Base-by-base conservation (phyloP, 2,329 filamentous ascomycete species). In the Colletotrichum sp. region DNA sequence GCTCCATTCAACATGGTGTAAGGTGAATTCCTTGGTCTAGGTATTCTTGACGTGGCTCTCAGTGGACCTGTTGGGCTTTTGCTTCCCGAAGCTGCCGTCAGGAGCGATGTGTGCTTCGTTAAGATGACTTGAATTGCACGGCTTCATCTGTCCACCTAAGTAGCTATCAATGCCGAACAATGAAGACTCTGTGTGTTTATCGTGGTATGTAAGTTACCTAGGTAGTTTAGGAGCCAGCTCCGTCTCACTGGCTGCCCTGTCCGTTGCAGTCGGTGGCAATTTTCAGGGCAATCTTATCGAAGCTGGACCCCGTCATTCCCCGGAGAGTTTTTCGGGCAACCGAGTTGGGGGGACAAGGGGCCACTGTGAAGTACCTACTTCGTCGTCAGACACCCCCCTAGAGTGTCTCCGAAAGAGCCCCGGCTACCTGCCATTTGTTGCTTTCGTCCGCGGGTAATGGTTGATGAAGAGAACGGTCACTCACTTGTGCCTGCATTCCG, bases 311-410 rank as follows among this genome's bases (percentile, higher is more conserved):
- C 52, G 68, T 66, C 36, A 48, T 52, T 71, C 60, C 60, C 61
- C 72, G 68, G 72, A 65, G 68, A 72, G 48, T 71, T 67, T 75
- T 64, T 64, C 63, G 63, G 63, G 73, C 63, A 63, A 26, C 63
- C 59, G 43, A n/a, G 48, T 32, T 73, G 48, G 57, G 34, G 43
- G 18, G 26, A 48, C 16, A 36, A 63, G 57, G 36, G 68, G 39
- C 39, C 7, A 36, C 60, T 64, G 16, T 34, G 39, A 43, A 43
- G 36, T 18, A 43, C 36, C 36, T 43, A 43, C 36, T 43, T 43
- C 36, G 36, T 43, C 36, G 36, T 43, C 36, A 48, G 39, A 48
- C 39, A 48, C 39, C 39, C 39, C 39, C 39, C 39, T 48, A 48
- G 18, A 48, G 39, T 12, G 39, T 48, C 18, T 48, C 39, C 39